Percentiles rank a stretch among this genome's conserved stretches.
Conservation (phyloP, 345 rosid genomes). For the Gossypium arboreum region DNA sequence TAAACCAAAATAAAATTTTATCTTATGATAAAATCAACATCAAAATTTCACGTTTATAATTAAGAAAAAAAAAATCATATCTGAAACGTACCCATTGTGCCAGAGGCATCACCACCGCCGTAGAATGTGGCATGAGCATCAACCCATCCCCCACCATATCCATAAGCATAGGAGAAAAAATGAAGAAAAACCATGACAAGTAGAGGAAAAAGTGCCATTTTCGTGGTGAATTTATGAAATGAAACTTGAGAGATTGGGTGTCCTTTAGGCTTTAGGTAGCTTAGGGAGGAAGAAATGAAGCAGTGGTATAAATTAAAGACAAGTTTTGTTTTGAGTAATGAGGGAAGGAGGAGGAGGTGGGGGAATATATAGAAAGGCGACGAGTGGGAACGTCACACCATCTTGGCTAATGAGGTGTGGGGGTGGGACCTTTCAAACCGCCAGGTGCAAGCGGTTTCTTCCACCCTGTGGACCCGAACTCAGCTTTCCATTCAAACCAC, state of each 20-base stretch:
- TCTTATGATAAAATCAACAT: no score
- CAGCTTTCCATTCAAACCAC: conserved; percentile 12
- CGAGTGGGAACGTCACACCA: conserved; percentile 16
- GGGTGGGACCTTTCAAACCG: conserved; percentile 22
- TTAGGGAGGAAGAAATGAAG: not conserved
- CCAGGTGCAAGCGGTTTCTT: conserved; percentile 25
- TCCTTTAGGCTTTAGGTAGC: not conserved
- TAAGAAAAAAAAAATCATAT: not conserved
- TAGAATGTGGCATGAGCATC: conserved; percentile 9
- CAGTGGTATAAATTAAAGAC: not conserved
- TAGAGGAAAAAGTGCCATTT: not conserved
- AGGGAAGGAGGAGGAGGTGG: not conserved
- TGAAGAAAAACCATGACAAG: not conserved
- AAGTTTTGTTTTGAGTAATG: not conserved
- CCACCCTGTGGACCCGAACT: not conserved
- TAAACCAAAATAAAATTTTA: no score
- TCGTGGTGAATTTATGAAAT: not conserved
- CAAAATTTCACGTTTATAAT: not conserved
- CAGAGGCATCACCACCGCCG: conserved; percentile 9
- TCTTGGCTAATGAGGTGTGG: conserved; percentile 7
- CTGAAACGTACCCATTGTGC: not conserved
- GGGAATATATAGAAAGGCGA: conserved; percentile 19
- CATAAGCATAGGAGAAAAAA: not conserved
- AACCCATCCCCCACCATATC: not conserved
- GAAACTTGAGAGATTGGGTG: no score